A percentile compares a stretch with the other conserved stretches of the same genome.
These are phyloP conservation scores for Kurtzmaniella quercitrusa DNA, from an alignment of 1,139 yeast genomes.

Conservation along the genomic window DNA sequence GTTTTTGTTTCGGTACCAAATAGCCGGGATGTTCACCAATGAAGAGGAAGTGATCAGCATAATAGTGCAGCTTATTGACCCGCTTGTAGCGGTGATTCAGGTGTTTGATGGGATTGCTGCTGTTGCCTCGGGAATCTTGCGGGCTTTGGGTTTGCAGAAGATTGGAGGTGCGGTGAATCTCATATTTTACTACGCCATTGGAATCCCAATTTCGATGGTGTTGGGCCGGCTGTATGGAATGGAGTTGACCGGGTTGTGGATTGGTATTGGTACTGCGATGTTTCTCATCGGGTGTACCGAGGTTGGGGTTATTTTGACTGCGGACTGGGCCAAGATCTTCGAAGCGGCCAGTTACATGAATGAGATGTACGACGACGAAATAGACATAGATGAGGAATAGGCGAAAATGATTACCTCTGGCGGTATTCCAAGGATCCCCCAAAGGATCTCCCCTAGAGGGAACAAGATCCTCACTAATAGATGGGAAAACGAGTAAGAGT, in stretches of 20 bases:
- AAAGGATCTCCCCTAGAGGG: too few species aligned
- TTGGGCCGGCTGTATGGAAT: conserved; percentile 54
- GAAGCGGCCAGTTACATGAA: conserved; percentile 24
- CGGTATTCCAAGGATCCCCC: background rate
- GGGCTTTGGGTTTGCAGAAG: conserved; percentile 86
- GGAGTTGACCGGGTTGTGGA: conserved; percentile 74
- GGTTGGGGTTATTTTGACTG: conserved; percentile 29
- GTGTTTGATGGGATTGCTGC: conserved; percentile 79
- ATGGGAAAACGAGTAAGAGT: too few species aligned
- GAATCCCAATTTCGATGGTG: conserved; percentile 60
- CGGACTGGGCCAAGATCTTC: conserved; percentile 41
- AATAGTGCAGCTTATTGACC: conserved; percentile 50
- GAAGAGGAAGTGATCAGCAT: conserved; percentile 59
- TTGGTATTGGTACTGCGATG: conserved; percentile 81
- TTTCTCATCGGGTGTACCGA: conserved; percentile 64
- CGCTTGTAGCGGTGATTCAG: conserved; percentile 69
- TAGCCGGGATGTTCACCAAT: conserved; percentile 66
- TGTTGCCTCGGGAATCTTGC: conserved; percentile 75
- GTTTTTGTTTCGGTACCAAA: conserved; percentile 45
- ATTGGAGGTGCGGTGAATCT: conserved; percentile 79
- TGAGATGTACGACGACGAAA: conserved; percentile 17
- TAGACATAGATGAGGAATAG: conserved; percentile 6
- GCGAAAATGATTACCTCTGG: background rate
- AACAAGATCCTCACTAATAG: too few species aligned
- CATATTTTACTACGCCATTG: conserved; percentile 63